Evolutionary conservation across 129 eudicot species (phyloP), one percentile per base, ranked within the genome.

Genomic region (Chrysanthemum lavandulifolium): DNA sequence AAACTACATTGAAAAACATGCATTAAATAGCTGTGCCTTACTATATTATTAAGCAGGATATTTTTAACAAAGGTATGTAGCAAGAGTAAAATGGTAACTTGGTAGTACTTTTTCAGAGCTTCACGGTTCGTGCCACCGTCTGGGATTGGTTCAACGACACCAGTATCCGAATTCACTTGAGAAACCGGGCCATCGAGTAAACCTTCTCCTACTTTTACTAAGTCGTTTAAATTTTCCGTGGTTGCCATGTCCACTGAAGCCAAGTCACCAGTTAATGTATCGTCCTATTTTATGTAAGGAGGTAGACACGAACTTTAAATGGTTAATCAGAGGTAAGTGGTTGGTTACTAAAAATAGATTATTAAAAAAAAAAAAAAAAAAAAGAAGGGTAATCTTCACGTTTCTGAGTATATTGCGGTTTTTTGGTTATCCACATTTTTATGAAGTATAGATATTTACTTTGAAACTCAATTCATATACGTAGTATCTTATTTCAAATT

Each of bases 121-220:
- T 84, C 86, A 69, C 51, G 71, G 66, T 87, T 81, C 15, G 84
- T 82, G 61, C 86, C 89, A 11, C 69, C 79, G 62, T 61, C 45
- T 45, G 53, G 72, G 27, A 78, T n/a, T 8, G 82, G 75, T 68
- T 76, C 78, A 61, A 62, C 69, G 0, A 3, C 25, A 14, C 93
- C 93, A 5, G 78, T 82, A 31, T 52, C 52, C 1, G 64, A 27
- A 68, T 87, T 79, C 25, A 87, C 69, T 48, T 73, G 68, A n/a
- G 88, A 70, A 63, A 73, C 81, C 15, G 87, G 82, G 62, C 75
- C 80, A 15, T 74, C 70, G 21, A 88, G 43, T 50, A 88, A 66
- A 50, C 72, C 64, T 73, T 82, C 73, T 1, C 88, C 95, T 9
- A 85, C 64, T 31, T 61, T 82, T 14, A 78, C 83, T 2, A 85